Base-by-base conservation (phyloP, 2,329 filamentous ascomycete genomes). In the Colletotrichum orbiculare region DNA sequence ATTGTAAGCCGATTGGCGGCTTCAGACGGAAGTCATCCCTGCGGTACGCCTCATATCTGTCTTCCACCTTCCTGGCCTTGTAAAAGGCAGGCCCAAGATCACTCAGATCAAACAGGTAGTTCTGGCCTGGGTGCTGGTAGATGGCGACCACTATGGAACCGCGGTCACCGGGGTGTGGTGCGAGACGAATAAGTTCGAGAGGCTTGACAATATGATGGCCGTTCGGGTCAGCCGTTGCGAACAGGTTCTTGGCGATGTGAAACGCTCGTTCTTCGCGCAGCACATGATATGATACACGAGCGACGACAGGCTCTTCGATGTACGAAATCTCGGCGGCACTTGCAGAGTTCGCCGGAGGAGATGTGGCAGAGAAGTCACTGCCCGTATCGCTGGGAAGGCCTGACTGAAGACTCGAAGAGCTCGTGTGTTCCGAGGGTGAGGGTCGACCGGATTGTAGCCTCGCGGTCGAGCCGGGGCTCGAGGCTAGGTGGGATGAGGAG, bases 211-310 rank as follows among this genome's bases (percentile, higher is more conserved):
- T 94, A 74, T 96, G 92, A 60, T 88, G 84, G 67, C 88, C 90
- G 25, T 89, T 81, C 1, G 90, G 90, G 73, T 96, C 93, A 34
- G 88, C 89, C 12, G 89, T 88, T 60, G 86, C 83, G 43, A 89
- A 88, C 53, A 97, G 82, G 65, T 83, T 87, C 77, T 91, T 93
- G 73, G 90, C 88, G 69, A 96, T 91, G 71, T 97, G 92, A 73
- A 91, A 97, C 62, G 95, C 91, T 67, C 94, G 85, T 80, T 98
- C 94, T 70, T 97, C 88, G 8, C 94, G 89, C 56, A 97, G 82
- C 13, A 90, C 85, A 77, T 97, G 93, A 67, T 87, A 90, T 0
- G 94, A 97, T 48, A 97, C 84, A 25, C 93, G 89, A 47, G 94
- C 95, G 35, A 97, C 83, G 6, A 97, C 89, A 8, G 86, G 85